Evolutionary conservation across 768 basidiomycete genomes (phyloP), one percentile per base, ranked within the genome.

Genomic region (Megacollybia marginata): DNA sequence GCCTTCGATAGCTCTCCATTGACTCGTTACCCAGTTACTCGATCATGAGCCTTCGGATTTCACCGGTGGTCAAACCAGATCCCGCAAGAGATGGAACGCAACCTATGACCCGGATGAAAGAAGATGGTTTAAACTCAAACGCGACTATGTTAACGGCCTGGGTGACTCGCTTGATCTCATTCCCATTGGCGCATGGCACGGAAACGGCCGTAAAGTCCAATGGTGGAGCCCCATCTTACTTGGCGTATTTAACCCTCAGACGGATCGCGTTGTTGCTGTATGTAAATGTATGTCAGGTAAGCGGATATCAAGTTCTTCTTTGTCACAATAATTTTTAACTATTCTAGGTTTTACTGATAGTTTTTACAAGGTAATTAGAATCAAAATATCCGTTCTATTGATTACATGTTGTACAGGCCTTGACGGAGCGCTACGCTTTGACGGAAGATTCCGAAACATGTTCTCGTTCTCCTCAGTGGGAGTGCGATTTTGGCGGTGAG

Each of bases 171-270:
- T 82, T 28, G 87, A 87, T 59, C 65, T 85, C 48, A 76, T 86
- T 31, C 85, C 86, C 28, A 69, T 87, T 47, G 85, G 82, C 44
- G 92, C 89, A 42, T 94, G 90, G 88, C 81, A 92, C 68, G 92
- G 92, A 44, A 87, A 83, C 60, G 93, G 93, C 32, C 70, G 92
- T 33, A 96, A 95, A 67, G 84, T 82, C 13, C 76, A 79, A 44
- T 95, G 92, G 93, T 96, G 90, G 88, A 88, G 85, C 55, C 92
- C 92, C 1, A 79, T 95, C 56, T 70, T 96, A 5, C 73, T 94
- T 42, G 91, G 83, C 12, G 66, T 85, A 36, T 84, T 85, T 76
- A 82, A 92, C 59, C 67, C 78, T 18, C 70, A 74, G 50, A 70
- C 67, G 9, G 85, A 80, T 28, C 75, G 67, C 49, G 67, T 83